phyloP scores from a whole-genome alignment of 805 yeast species.

The Wickerhamiella alocasiicola region DNA sequence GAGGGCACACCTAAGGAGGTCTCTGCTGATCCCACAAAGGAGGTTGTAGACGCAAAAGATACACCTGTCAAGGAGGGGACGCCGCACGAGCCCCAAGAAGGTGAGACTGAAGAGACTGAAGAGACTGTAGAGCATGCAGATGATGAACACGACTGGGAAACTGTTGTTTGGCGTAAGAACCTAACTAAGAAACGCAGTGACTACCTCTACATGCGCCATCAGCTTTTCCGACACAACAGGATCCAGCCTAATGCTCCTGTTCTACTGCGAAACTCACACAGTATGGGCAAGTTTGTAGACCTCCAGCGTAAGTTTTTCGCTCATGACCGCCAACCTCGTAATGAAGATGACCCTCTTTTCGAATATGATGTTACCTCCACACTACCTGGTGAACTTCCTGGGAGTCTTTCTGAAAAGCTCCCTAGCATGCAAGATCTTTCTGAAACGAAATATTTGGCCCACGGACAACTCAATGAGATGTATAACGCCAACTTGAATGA shows the following conservation, averaged over 20 bases:
- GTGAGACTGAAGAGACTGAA: background rate
- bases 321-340: slow-evolving; percentile 20
- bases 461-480: slow-evolving; percentile 46
- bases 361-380: slow-evolving; percentile 82
- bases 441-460: slow-evolving; percentile 25
- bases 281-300: slow-evolving; percentile 46
- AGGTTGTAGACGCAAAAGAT: background rate
- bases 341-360: slow-evolving; percentile 30
- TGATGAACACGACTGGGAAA: slow-evolving; percentile 35
- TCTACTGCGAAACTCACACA: slow-evolving; percentile 46
- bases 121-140: slow-evolving; percentile 1
- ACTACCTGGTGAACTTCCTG: slow-evolving; percentile 45
- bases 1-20: background rate
- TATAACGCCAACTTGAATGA: slow-evolving; percentile 55
- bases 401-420: slow-evolving; percentile 18
- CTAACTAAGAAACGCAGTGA: slow-evolving; percentile 72
- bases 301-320: slow-evolving; percentile 15
- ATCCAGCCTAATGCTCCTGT: slow-evolving; percentile 62
- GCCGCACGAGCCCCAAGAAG: background rate
- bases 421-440: slow-evolving; percentile 32
- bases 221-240: slow-evolving; percentile 46
- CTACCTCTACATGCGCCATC: slow-evolving; percentile 54
- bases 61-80: background rate
- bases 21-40: background rate
- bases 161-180: slow-evolving; percentile 70